Base-by-base conservation (phyloP, 2,329 filamentous ascomycete genomes). In the Xylaria sp. region DNA sequence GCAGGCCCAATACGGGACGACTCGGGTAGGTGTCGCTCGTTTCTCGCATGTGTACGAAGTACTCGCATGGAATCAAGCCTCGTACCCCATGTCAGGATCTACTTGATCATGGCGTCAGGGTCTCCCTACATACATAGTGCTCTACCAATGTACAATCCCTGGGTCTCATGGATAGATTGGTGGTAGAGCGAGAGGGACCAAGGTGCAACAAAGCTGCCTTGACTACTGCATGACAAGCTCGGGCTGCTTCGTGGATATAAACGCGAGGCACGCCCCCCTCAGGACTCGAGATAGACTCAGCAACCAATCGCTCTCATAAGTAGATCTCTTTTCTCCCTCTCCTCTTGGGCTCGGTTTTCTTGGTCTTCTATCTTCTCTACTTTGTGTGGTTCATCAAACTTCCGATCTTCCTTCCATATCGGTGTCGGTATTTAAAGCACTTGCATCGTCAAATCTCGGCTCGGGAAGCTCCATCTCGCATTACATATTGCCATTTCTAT, bases 361-460 rank as follows among this genome's bases (percentile, higher is more conserved):
- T 43, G 37, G 34, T 45, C 18, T 43, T 48, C 19, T 42, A 22
- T 43, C 22, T 46, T 44, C 18, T 21, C 20, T n/a, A 44, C 39
- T 34, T 38, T 16, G 21, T 40, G n/a, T 41, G 26, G 41, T 49
- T 42, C 44, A 17, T 20, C n/a, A n/a, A n/a, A n/a, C 22, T 42
- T 44, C 40, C 51, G 29, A 44, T 52, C 47, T 49, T 53, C 52
- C 38, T 41, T 52, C 45, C 44, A 46, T 50, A 45, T 44, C 59
- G 57, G 53, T 60, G 56, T 50, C 53, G 38, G 50, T 39, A 56
- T 51, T 48, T 43, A 48, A 43, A 19, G 54, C 49, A 37, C 39
- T 54, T n/a, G n/a, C 41, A 44, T 44, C 40, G 24, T 50, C 55
- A 54, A 63, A 67, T 67, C 61, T 68, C 63, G 65, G 65, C 64